Evolutionary conservation across 345 rosid species (phyloP).

Genomic region (Microcos paniculata): DNA sequence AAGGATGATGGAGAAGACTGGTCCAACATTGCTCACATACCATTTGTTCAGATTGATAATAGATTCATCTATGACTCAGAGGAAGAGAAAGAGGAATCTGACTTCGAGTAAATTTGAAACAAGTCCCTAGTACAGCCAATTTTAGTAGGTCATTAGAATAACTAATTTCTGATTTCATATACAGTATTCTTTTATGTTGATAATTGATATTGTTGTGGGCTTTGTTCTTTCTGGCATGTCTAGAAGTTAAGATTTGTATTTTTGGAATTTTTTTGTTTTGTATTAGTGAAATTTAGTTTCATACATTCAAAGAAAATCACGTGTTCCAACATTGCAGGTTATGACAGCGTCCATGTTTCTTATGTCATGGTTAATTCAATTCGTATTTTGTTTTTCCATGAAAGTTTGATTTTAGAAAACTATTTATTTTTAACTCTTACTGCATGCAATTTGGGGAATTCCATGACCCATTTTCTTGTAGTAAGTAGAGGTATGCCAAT

Average conservation of each 20-base stretch:
- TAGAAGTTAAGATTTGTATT: background rate
- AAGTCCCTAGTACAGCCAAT: background rate
- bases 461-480: background rate
- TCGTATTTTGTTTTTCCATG: background rate
- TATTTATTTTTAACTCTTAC: background rate
- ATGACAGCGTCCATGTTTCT: background rate
- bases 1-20: constrained; percentile 12
- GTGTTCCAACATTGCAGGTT: background rate
- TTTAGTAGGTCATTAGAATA: background rate
- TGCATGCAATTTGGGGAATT: background rate
- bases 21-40: constrained; percentile 14
- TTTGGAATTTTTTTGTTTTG: background rate
- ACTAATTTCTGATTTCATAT: background rate
- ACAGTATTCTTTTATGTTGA: background rate
- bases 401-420: too few species aligned
- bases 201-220: background rate
- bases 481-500: background rate
- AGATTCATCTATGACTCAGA: constrained; percentile 8
- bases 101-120: background rate
- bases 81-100: background rate
- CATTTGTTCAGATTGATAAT: constrained; percentile 17
- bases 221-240: background rate
- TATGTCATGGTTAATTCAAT: background rate
- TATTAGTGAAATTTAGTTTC: background rate
- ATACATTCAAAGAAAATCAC: background rate